Percentiles rank a stretch among this genome's conserved stretches.
These are phyloP conservation scores for Fusarium papillatum DNA, from an alignment of 2,329 filamentous ascomycete species.

Conservation along the genomic window DNA sequence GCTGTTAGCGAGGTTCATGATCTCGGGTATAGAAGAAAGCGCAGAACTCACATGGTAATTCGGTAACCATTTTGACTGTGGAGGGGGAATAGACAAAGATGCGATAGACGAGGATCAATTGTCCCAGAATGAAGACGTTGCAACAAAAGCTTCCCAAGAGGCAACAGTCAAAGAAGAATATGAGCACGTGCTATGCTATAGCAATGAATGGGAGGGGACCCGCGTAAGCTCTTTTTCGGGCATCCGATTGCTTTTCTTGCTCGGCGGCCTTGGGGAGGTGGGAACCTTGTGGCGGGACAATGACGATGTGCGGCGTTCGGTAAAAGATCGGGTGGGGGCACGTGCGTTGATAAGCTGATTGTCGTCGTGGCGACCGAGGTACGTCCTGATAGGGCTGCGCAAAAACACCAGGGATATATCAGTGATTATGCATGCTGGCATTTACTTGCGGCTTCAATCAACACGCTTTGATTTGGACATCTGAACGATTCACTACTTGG, in stretches of 20 bases:
- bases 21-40: constrained; percentile 16
- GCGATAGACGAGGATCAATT: not conserved
- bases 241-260: constrained; percentile 11
- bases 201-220: not conserved
- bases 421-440: not conserved
- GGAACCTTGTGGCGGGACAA: constrained; percentile 39
- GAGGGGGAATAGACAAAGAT: not conserved
- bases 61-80: constrained; percentile 57
- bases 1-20: constrained; percentile 3
- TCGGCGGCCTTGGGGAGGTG: not conserved
- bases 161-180: not conserved
- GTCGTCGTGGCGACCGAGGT: constrained; percentile 48
- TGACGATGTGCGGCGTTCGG: constrained; percentile 39
- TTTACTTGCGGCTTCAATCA: not conserved
- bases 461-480: not conserved
- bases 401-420: constrained; percentile 23
- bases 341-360: constrained; percentile 27
- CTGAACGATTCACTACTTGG: not conserved
- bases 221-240: constrained; percentile 26
- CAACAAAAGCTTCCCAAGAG: not conserved
- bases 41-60: constrained; percentile 61
- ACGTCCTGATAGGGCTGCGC: not conserved
- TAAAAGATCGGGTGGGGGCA: constrained; percentile 33
- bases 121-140: not conserved
- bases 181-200: not conserved